Evolutionary conservation across 2,329 filamentous ascomycete species (phyloP), one percentile per base, ranked within the genome.

Genomic region (Pleoardoris graminearum): DNA sequence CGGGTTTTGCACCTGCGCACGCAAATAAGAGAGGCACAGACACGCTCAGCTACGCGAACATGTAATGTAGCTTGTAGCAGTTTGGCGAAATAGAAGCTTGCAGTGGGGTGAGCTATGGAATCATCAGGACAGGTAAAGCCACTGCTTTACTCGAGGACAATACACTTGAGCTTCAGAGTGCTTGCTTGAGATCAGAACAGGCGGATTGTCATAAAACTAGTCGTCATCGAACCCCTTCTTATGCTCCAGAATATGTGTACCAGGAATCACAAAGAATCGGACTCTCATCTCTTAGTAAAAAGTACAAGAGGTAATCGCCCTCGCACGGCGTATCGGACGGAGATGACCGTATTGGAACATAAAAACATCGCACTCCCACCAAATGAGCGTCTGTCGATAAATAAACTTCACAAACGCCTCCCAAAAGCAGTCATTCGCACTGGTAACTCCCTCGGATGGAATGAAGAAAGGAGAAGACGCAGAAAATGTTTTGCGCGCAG

Each of bases 221-320:
- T 46, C 53, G 23, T 57, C 48, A 50, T 55, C 48, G 46, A 54
- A 44, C 30, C 29, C 41, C 35, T 25, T 29, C 42, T 43, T 19
- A 11, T n/a, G 19, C 39, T 36, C 44, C 37, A 29, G 50, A 57
- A 23, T 57, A 59, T 57, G 51, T 57, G 57, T 54, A 64, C 48
- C 36, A 45, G 53, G 54, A 55, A 60, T 47, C 36, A 27, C 46
- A 54, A 46, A 38, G 29, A 51, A 48, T 50, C 46, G 45, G 57
- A 42, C 37, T 51, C 41, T 37, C 53, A 54, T 16, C 52, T 50
- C 23, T 45, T 51, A 7, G n/a, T 8, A 23, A 5, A 55, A 54
- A 16, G 21, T 33, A 37, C 16, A 44, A 44, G 4, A 33, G 10
- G 41, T 16, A 23, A 21, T 44, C 27, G 16, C 25, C 33, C 14